Conservation (phyloP, 192 early-diverging fungal genomes). For the Phlyctochytrium bullatum region DNA sequence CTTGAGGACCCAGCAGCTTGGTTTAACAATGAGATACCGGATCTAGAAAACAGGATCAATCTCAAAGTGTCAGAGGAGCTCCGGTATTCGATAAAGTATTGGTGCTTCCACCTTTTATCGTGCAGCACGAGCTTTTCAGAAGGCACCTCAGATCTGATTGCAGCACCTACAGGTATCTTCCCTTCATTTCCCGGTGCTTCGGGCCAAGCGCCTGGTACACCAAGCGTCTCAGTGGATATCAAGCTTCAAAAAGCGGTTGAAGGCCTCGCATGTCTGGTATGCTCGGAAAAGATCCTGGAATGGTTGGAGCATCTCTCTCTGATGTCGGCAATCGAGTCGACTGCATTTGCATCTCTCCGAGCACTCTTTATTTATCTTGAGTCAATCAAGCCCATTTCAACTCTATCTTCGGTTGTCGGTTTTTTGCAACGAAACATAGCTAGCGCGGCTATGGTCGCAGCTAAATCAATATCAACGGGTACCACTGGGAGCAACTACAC, state of each 20-base stretch:
- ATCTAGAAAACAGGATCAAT: conserved; percentile 3
- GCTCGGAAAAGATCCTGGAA: conserved; percentile 19
- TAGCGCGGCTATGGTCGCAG: neutral
- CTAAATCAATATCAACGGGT: neutral
- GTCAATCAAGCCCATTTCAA: neutral
- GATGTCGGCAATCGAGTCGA: conserved; percentile 4
- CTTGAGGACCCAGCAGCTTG: conserved; percentile 21
- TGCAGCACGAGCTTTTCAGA: neutral
- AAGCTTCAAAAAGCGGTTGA: conserved; percentile 11
- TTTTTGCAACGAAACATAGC: conserved; percentile 8
- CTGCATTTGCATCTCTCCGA: neutral
- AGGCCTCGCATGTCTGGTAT: conserved; percentile 13
- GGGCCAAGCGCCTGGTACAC: too few species aligned
- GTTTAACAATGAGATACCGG: conserved; percentile 24
- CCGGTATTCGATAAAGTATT: conserved; percentile 11
- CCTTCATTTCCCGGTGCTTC: too few species aligned
- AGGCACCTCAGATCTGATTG: neutral
- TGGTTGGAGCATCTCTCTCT: conserved; percentile 21
- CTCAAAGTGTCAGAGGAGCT: conserved; percentile 8
- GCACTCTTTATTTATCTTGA: neutral
- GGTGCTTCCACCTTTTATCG: conserved; percentile 10
- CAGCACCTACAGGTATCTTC: neutral
- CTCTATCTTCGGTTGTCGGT: conserved; percentile 7
- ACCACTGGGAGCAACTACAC: too few species aligned
- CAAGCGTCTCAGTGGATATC: too few species aligned